Conservation (phyloP, 306 rosid species). For the Hippophae rhamnoides region DNA sequence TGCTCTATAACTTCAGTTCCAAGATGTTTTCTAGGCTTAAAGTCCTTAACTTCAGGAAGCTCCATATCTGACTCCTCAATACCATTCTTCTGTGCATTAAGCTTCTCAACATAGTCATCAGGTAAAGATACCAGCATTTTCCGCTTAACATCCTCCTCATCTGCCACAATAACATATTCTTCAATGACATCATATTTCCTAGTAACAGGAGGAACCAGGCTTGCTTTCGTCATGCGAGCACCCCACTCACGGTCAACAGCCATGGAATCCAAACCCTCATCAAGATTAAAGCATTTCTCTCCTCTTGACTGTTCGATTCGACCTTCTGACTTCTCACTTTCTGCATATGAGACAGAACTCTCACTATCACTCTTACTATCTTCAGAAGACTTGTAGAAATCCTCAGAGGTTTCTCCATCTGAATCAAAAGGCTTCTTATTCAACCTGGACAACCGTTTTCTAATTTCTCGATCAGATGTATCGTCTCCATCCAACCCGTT, state of each 20-base stretch:
- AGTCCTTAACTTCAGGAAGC: slow-evolving; percentile 94
- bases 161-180: slow-evolving; percentile 70
- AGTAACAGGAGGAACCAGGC: slow-evolving; percentile 98
- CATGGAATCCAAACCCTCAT: slow-evolving; percentile 45
- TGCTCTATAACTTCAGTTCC: slow-evolving; percentile 89
- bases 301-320: slow-evolving; percentile 41
- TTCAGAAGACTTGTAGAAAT: slow-evolving; percentile 60
- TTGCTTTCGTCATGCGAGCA: slow-evolving; percentile 98
- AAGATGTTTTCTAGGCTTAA: slow-evolving; percentile 89
- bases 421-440: slow-evolving; percentile 67
- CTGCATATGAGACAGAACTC: slow-evolving; percentile 50
- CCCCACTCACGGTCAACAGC: slow-evolving; percentile 98
- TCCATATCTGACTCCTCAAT: slow-evolving; percentile 96
- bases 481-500: slow-evolving; percentile 50
- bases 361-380: slow-evolving; percentile 69
- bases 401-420: slow-evolving; percentile 90
- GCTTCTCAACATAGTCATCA: slow-evolving; percentile 86
- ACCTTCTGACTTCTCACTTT: slow-evolving; percentile 56
- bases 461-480: slow-evolving; percentile 81
- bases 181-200: slow-evolving; percentile 92
- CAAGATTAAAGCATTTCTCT: slow-evolving; percentile 38
- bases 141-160: slow-evolving; percentile 81
- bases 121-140: slow-evolving; percentile 95
- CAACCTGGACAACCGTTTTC: slow-evolving; percentile 70
- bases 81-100: slow-evolving; percentile 83